phyloP scores from a whole-genome alignment of 1,284 basidiomycete species.

The Sanguinoderma infundibulare region DNA sequence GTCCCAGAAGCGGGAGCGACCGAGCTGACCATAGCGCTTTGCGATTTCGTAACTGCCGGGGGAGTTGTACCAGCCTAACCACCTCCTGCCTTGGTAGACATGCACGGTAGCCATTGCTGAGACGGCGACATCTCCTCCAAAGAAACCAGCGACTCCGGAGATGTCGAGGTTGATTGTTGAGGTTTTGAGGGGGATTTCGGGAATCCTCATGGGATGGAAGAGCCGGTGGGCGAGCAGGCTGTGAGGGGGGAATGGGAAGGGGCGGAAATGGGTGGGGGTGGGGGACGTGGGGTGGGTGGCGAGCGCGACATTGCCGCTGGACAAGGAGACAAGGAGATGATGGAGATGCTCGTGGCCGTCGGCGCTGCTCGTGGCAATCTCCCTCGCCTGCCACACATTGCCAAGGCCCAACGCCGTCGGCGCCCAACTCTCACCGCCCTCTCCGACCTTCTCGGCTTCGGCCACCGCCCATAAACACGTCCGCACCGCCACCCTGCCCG shows the following conservation, averaged over 20 bases:
- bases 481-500: too few relatives aligned
- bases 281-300: background rate
- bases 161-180: slow-evolving; percentile 24
- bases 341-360: background rate
- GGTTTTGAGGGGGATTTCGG: slow-evolving; percentile 16
- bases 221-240: background rate
- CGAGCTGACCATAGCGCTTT: slow-evolving; percentile 25
- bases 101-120: slow-evolving; percentile 27
- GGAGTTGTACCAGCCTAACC: slow-evolving; percentile 28
- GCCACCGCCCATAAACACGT: too few relatives aligned
- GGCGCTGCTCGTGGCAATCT: background rate
- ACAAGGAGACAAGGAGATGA: too few relatives aligned
- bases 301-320: background rate
- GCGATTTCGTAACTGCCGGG: slow-evolving; percentile 29
- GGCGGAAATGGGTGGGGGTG: background rate
- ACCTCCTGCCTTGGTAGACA: slow-evolving; percentile 25
- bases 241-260: background rate
- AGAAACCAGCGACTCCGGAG: slow-evolving; percentile 27
- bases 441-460: too few relatives aligned
- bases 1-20: slow-evolving; percentile 26
- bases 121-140: slow-evolving; percentile 27
- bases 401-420: too few relatives aligned
- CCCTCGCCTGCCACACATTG: too few relatives aligned
- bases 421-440: too few relatives aligned
- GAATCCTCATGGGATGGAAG: slow-evolving; percentile 6